Evolutionary conservation across 2,329 filamentous ascomycete genomes (phyloP).

Genomic region (Arthroderma sp.): DNA sequence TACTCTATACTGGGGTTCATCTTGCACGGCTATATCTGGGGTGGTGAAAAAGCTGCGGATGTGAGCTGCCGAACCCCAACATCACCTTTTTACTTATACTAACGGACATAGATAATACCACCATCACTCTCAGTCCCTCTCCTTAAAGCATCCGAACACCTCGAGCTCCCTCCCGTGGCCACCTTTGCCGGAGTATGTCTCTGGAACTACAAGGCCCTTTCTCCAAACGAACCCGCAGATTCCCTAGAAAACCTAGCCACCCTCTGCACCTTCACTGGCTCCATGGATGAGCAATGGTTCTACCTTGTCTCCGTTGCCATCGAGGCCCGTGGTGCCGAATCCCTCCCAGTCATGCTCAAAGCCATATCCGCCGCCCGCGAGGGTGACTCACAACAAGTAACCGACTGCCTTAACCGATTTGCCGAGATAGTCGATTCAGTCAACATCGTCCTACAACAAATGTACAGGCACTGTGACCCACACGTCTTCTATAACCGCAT

Average conservation of each 20-base stretch:
- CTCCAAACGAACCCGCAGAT: conserved; percentile 67
- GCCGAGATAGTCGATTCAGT: conserved; percentile 83
- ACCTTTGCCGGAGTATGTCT: conserved; percentile 85
- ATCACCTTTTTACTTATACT: not conserved
- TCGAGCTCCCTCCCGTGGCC: conserved; percentile 83
- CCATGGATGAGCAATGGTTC: conserved; percentile 96
- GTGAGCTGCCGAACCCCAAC: conserved; percentile 30
- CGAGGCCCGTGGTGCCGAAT: conserved; percentile 76
- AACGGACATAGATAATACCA: conserved; percentile 46
- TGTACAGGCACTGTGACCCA: conserved; percentile 93
- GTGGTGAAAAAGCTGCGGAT: conserved; percentile 59
- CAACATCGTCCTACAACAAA: conserved; percentile 61
- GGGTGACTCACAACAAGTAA: conserved; percentile 57
- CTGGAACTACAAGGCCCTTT: conserved; percentile 95
- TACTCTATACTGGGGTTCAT: conserved; percentile 69
- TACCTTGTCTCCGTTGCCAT: conserved; percentile 93
- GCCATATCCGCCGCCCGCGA: conserved; percentile 69
- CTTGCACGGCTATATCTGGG: conserved; percentile 82
- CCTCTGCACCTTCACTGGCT: conserved; percentile 82
- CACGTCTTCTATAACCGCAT: conserved; percentile 92
- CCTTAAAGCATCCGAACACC: conserved; percentile 57
- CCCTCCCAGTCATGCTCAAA: conserved; percentile 75
- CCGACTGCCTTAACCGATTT: conserved; percentile 62
- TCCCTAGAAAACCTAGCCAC: conserved; percentile 78
- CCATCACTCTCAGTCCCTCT: conserved; percentile 73